Conservation (phyloP, 202 grass and related monocot species). For the Hordeum pubiflorum region DNA sequence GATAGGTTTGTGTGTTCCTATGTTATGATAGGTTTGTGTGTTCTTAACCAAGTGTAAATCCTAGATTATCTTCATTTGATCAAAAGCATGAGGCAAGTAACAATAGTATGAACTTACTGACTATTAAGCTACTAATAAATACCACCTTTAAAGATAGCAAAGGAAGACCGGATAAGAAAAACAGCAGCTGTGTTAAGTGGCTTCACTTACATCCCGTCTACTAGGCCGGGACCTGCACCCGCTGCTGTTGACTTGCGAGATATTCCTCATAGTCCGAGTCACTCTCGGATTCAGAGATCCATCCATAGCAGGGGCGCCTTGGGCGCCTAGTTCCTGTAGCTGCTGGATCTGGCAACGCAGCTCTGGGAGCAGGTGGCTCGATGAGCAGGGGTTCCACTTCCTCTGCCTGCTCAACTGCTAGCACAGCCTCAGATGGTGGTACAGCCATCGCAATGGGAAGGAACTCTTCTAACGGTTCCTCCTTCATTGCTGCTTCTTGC, state of each 20-base stretch:
- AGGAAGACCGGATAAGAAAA: neutral
- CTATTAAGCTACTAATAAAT: neutral
- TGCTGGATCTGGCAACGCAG: neutral
- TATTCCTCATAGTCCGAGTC: conserved; percentile 27
- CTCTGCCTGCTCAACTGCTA: neutral
- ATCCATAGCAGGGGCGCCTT: conserved; percentile 7
- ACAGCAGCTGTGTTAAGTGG: neutral
- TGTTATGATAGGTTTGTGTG: neutral
- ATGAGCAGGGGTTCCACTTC: neutral
- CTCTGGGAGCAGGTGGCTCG: neutral
- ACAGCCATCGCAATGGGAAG: neutral
- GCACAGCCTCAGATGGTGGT: neutral
- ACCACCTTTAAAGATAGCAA: neutral
- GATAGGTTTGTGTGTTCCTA: neutral
- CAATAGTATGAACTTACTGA: neutral
- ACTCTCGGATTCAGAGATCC: conserved; percentile 27
- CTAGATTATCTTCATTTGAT: neutral
- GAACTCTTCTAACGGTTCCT: neutral
- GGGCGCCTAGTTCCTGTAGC: neutral
- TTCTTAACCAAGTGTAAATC: neutral
- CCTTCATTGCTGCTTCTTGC: neutral
- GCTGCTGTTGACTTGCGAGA: neutral
- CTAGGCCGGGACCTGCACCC: neutral
- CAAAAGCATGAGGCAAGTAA: neutral
- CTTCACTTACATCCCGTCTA: neutral